Base-by-base conservation (phyloP, 352 stramenopile species). In the Globisporangium uncinulatum region DNA sequence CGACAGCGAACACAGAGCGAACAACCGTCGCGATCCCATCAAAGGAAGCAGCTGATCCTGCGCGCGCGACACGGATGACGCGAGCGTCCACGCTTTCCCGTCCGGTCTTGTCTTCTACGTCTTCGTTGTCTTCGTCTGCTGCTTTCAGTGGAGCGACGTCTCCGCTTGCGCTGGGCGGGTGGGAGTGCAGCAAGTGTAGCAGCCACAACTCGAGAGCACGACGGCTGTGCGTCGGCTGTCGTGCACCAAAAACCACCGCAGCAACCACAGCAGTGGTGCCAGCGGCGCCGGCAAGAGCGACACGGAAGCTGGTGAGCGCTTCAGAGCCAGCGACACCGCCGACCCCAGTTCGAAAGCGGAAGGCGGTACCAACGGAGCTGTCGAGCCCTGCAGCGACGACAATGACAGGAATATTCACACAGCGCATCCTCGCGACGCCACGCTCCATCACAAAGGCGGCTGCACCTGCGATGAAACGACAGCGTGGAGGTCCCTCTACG, bases 171-270 rank as follows among this genome's bases (percentile, higher is more conserved):
- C 11, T 36, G n/a, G 55, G 71, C 5, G 73, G 77, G 13, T 89
- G 79, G 79, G 70, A 67, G 6, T 89, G 79, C 56, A 63, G 61
- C 20, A 70, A 59, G 9, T 89, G 79, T 46, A 71, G 68, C 6
- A 83, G 73, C 55, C 70, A 68, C 31, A 89, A 89, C 54, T 59
- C 67, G 13, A 67, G 71, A 49, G 70, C 72, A 5, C 66, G 67
- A n/a, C 70, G 65, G 20, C 45, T 71, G 39, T 89, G 79, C 59
- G 74, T 66, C 5, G 68, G 73, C n/a, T 89, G 79, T 41, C 56
- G 65, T 8, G 66, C 60, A 19, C 36, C 60, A 6, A 79, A 62
- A 20, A 57, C 57, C n/a, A 48, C 57, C n/a, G 46, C 52, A 31
- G 14, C 68, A 69, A 29, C 24, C 24, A 29, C 24, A 29, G 24